Evolutionary conservation across 441 rosid genomes (phyloP), one percentile per base, ranked within the genome.

Genomic region (Eruca vesicaria): DNA sequence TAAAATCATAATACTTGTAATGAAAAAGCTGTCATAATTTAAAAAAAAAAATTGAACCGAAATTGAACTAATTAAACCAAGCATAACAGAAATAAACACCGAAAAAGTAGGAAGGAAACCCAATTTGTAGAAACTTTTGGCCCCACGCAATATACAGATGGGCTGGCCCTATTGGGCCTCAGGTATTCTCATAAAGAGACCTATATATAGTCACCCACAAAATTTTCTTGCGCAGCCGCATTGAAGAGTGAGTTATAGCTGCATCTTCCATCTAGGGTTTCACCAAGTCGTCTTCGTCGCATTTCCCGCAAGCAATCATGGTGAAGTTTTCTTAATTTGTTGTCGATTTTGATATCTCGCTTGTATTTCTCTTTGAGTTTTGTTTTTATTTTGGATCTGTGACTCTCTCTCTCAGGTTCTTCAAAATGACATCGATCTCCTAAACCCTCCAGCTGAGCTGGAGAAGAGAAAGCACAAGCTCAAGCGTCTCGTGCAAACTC

Each of bases 401-500:
- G 52, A n/a, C n/a, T 71, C 35, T 33, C 32, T 57, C 56, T 45
- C 6, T 43, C 41, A 75, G 78, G 78, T 75, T 59, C 78, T 75
- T 7, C 73, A 67, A 75, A 75, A 75, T 52, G 78, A 75, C n/a
- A 60, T 75, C 55, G 78, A 75, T 48, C 62, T 75, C 3, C 68
- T 75, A 2, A 75, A 60, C 10, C 73, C 78, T n/a, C 78, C 73
- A 2, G 78, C 78, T 32, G 78, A 75, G 50, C 73, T 75, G 15
- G 78, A 75, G 63, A 75, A 75, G 63, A 75, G 29, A 19, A 75
- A 68, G 62, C 78, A 75, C 78, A 75, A 75, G 78, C 78, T 75
- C 55, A 68, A 75, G 73, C 78, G 78, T 48, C 73, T 75, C 6
- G 73, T 75, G 9, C 78, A 50, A 41, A 60, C 78, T 28, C 78